A percentile compares a stretch with the other conserved stretches of the same genome.
Conservation (phyloP, 116 monocot genomes). For the Papilionanthe hybrid region DNA sequence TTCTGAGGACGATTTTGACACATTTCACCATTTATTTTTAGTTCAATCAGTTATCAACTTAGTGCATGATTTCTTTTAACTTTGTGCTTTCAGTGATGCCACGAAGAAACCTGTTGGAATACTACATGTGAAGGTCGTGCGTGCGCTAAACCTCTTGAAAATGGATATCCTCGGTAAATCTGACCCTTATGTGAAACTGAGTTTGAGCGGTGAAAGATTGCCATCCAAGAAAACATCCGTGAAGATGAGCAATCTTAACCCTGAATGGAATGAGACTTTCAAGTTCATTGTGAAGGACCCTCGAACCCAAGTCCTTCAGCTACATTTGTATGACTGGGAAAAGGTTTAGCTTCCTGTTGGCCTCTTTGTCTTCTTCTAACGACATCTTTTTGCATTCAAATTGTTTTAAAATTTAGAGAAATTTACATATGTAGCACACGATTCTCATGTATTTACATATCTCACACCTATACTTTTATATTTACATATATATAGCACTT, state of each 20-base stretch:
- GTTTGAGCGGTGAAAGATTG: conserved; percentile 72
- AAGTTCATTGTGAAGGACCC: conserved; percentile 91
- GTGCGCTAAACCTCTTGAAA: conserved; percentile 74
- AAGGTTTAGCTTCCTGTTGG: conserved; percentile 58
- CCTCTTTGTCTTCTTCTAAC: conserved; percentile 14
- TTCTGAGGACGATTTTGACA: no score
- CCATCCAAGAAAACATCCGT: conserved; percentile 73
- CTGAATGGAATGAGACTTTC: conserved; percentile 90
- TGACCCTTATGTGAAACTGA: conserved; percentile 86
- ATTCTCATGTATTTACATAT: no score
- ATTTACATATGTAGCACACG: no score
- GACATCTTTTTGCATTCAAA: no score
- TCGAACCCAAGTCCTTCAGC: conserved; percentile 70
- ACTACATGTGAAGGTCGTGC: conserved; percentile 76
- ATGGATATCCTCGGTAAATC: conserved; percentile 97
- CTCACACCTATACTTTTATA: no score
- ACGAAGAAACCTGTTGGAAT: conserved; percentile 88
- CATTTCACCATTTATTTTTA: no score
- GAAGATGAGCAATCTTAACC: conserved; percentile 83
- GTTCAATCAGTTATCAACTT: background rate
- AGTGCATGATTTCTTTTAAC: background rate
- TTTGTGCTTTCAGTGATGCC: conserved; percentile 42
- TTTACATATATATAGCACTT: no score
- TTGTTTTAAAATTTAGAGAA: no score
- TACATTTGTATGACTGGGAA: conserved; percentile 91